Evolutionary conservation across 805 yeast genomes (phyloP), one percentile per base, ranked within the genome.

Genomic region (Suhomyces canberraensis): DNA sequence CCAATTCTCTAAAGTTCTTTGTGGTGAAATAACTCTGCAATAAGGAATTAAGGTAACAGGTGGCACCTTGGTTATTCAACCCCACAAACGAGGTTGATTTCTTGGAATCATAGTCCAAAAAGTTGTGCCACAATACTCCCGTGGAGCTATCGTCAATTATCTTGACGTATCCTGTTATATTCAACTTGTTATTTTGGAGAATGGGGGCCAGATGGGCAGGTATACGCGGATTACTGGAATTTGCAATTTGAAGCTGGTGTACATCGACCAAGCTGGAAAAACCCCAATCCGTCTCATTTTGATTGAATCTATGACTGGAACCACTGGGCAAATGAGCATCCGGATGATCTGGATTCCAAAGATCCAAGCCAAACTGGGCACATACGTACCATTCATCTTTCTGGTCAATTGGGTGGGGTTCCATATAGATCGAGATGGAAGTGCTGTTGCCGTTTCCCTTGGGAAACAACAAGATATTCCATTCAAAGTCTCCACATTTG

Each of bases 1-100:
- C 98, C 39, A 89, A 76, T 50, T 79, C 79, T 44, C 97, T 74
- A 63, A 93, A 93, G 20, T 69, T 66, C 45, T 79, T 79, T 0
- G 98, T 93, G 54, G 87, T 87, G 58, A 73, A 93, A 48, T 93
- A 84, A 8, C 96, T 85, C 60, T 93, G 98, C 36, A 93, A 62
- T 41, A 93, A 70, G 0, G 98, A 91, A 58, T 93, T 93, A 55
- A 93, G 75, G 61, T 93, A 93, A 60, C 99, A 93, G 0, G 99
- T 93, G 2, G 99, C 99, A 45, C 98, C 99, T 65, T 93, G 99
- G 54, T 93, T 93, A 47, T 79, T 82, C 44, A 93, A 76, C 1
- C 99, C 99, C 7, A 89, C 95, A 56, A 73, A 89, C 0, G 98
- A 97, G 0, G 98, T 87, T 35, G 69, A 79, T 50, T 80, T 76